Evolutionary conservation across 169 alveolate species (phyloP).

Genomic region (Perkinsus marinus): DNA sequence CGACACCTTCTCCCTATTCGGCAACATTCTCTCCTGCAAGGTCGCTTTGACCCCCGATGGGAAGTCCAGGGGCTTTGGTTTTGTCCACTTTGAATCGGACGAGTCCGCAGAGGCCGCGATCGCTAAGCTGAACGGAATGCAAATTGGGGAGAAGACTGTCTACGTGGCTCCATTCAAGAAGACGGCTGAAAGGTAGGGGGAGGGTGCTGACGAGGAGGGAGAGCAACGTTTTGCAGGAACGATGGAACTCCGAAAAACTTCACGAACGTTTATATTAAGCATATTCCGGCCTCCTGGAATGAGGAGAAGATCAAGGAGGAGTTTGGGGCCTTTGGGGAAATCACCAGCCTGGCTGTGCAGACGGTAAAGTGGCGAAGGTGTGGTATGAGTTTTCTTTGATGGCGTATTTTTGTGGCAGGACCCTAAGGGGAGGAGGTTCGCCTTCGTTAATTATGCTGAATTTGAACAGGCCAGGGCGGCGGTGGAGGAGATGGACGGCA

Average conservation of each 20-base stretch:
- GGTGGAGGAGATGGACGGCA: slow-evolving; percentile 63
- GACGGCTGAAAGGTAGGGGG: slow-evolving; percentile 54
- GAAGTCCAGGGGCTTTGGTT: slow-evolving; percentile 81
- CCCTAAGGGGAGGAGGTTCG: slow-evolving; percentile 64
- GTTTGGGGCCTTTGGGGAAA: slow-evolving; percentile 71
- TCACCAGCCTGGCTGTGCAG: slow-evolving; percentile 61
- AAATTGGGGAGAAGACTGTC: slow-evolving; percentile 71
- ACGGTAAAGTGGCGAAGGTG: not conserved
- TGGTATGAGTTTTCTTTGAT: not conserved
- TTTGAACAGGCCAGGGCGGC: slow-evolving; percentile 70
- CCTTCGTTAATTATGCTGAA: slow-evolving; percentile 67
- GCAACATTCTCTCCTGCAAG: slow-evolving; percentile 81
- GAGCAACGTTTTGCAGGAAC: slow-evolving; percentile 8
- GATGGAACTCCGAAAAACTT: slow-evolving; percentile 11
- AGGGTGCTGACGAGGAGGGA: slow-evolving; percentile 3
- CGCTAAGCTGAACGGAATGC: slow-evolving; percentile 73
- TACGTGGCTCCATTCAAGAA: slow-evolving; percentile 73
- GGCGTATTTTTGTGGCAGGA: slow-evolving; percentile 25
- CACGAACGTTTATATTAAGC: slow-evolving; percentile 78
- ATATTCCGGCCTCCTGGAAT: slow-evolving; percentile 71
- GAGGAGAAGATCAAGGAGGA: slow-evolving; percentile 47
- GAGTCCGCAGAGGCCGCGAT: slow-evolving; percentile 82
- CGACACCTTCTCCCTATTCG: slow-evolving; percentile 80
- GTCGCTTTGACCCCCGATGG: slow-evolving; percentile 48
- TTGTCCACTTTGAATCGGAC: slow-evolving; percentile 81